Conservation (phyloP, 495 filamentous ascomycete species). For the Hypoxylon fragiforme region DNA sequence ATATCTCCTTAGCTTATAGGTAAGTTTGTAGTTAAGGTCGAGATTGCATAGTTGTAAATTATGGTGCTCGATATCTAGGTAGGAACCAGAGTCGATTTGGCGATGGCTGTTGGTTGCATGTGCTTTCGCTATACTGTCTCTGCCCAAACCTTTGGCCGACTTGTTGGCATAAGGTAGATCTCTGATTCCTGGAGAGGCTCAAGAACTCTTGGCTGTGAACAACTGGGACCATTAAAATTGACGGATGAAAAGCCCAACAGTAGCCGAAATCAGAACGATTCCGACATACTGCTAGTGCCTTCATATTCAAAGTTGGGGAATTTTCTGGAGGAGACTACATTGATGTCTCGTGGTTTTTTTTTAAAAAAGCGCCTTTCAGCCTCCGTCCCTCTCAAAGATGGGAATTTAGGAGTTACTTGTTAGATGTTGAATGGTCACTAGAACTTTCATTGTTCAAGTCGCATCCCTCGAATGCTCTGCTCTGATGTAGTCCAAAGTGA, state of each 20-base stretch:
- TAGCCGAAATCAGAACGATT: conserved; percentile 3
- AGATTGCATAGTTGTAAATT: conserved; percentile 13
- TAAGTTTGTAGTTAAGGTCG: conserved; percentile 15
- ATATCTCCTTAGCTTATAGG: conserved; percentile 3
- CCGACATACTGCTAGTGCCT: conserved; percentile 17
- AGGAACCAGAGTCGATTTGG: conserved; percentile 19
- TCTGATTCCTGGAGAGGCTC: conserved; percentile 8
- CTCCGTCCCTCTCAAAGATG: conserved; percentile 32
- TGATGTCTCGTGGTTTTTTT: conserved; percentile 25
- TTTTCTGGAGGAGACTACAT: conserved; percentile 20
- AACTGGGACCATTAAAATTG: conserved; percentile 28
- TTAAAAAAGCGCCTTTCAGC: conserved; percentile 30
- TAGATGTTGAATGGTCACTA: conserved; percentile 34
- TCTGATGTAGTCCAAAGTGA: conserved; percentile 29
- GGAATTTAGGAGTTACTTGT: conserved; percentile 40
- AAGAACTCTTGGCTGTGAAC: conserved; percentile 30
- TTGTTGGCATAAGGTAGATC: conserved; percentile 14
- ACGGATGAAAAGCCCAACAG: conserved; percentile 28
- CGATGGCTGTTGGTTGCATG: conserved; percentile 11
- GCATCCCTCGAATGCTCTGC: conserved; percentile 25
- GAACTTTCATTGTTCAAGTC: conserved; percentile 35
- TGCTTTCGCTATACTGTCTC: conserved; percentile 23
- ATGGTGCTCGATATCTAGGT: conserved; percentile 27
- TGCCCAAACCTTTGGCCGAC: conserved; percentile 29
- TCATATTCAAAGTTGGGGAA: conserved; percentile 30